These are phyloP conservation scores for Metschnikowia lunata DNA, from an alignment of 805 yeast genomes.

Conservation along the genomic window DNA sequence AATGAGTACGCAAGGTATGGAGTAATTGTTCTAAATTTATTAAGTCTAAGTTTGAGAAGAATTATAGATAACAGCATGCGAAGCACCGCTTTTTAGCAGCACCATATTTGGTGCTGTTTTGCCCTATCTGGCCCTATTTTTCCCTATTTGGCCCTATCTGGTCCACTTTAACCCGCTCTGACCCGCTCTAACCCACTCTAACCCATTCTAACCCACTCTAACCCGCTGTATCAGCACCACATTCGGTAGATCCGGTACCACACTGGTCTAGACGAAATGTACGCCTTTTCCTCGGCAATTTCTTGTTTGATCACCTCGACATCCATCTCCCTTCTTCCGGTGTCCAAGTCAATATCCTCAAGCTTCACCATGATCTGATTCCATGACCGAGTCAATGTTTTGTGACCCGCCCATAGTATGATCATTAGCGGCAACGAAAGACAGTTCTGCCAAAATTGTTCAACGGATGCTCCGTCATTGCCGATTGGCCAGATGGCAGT, in stretches of 20 bases:
- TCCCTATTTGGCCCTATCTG: too few species aligned
- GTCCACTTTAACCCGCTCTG: too few species aligned
- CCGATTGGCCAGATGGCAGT: conserved; percentile 38
- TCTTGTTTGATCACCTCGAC: conserved; percentile 35
- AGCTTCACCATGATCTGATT: conserved; percentile 34
- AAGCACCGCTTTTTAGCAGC: too few species aligned
- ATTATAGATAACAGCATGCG: too few species aligned
- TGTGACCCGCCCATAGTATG: conserved; percentile 42
- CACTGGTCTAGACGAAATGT: conserved; percentile 23
- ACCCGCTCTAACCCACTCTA: too few species aligned
- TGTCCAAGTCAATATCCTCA: conserved; percentile 53
- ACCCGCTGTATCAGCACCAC: conserved; percentile 23
- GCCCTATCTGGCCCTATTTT: too few species aligned
- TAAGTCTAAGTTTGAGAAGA: too few species aligned
- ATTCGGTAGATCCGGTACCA: conserved; percentile 24
- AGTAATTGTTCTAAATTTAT: too few species aligned
- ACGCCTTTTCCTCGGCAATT: conserved; percentile 30
- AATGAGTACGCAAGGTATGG: too few species aligned
- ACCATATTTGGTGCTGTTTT: too few species aligned
- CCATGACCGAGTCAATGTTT: conserved; percentile 31
- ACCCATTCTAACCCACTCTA: too few species aligned
- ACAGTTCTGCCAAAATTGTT: conserved; percentile 48
- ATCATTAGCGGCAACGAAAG: conserved; percentile 39
- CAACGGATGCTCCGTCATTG: conserved; percentile 16
- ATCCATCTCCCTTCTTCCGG: conserved; percentile 47